Base-by-base conservation (phyloP, 1,284 basidiomycete species). In the Cystobasidiaceae sp. region DNA sequence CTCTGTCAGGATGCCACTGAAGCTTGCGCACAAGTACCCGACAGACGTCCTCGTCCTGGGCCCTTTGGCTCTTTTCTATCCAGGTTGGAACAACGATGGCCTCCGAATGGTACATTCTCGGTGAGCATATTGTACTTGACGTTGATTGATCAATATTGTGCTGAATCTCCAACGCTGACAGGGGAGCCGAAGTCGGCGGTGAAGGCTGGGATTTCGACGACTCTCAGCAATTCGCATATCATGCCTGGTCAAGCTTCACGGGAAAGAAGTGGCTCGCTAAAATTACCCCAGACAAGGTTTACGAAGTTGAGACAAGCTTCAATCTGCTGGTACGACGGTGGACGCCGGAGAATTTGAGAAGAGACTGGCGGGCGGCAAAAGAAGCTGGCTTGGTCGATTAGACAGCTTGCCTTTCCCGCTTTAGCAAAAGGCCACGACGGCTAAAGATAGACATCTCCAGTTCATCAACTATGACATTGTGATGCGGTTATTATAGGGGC, bases 41-140 rank as follows among this genome's bases (percentile, higher is more conserved):
- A 60, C 70, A 6, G 79, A 80, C 52, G 64, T 81, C 19, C 79
- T 80, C 46, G 80, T 81, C 6, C 70, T 81, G 7, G 75, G 75
- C 54, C 73, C 77, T 28, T 70, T 74, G 34, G 79, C 80, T 0
- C 79, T 81, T 71, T 81, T 81, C 71, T 80, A 78, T 76, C 80
- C 80, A 0, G 74, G 79, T 67, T 81, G 63, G 63, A 52, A 66
- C 37, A 34, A 66, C 25, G 41, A 44, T 15, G 63, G 63, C 6
- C 37, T 66, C 9, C 30, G 41, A 28, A 58, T 57, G 23, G 63
- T 66, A 6, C 63, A 66, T 41, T 64, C 61, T 13, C 39, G 61
- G 60, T 62, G 4, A 17, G 58, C 23, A 19, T 33, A 7, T 9
- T 39, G 27, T 17, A 52, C 32, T 17, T 5, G 34, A 21, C 43